Evolutionary conservation across 352 stramenopile species (phyloP).

Genomic region (Saprolegnia diclina): DNA sequence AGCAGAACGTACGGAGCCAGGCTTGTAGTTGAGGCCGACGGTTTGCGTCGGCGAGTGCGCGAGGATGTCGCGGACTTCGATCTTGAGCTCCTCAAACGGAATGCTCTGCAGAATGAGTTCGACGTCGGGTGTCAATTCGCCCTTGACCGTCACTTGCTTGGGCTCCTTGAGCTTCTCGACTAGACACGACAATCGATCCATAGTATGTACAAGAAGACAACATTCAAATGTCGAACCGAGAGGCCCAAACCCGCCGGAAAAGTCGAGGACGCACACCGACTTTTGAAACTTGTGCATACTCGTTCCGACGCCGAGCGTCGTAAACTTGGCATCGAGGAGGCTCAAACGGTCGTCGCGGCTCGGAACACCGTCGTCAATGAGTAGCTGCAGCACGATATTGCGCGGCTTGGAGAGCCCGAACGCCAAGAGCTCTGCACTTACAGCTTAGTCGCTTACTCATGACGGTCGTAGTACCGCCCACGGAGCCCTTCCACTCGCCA

Average conservation of each 20-base stretch:
- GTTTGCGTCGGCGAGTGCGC: slow-evolving; percentile 6
- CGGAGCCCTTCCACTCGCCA: slow-evolving; percentile 26
- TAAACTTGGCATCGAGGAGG: slow-evolving; percentile 23
- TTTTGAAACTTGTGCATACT: slow-evolving; percentile 27
- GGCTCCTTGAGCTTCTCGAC: slow-evolving; percentile 22
- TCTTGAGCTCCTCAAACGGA: slow-evolving; percentile 28
- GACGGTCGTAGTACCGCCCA: slow-evolving; percentile 13
- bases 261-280: slow-evolving; percentile 24
- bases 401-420: slow-evolving; percentile 21
- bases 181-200: not conserved
- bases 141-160: slow-evolving; percentile 14
- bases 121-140: slow-evolving; percentile 24
- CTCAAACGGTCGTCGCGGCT: slow-evolving; percentile 20
- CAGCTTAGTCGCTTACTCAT: not conserved
- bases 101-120: slow-evolving; percentile 26
- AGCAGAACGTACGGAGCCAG: slow-evolving; percentile 6
- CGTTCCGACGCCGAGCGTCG: slow-evolving; percentile 6
- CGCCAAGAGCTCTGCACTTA: slow-evolving; percentile 16
- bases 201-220: not conserved
- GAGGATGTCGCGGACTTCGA: slow-evolving; percentile 25
- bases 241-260: slow-evolving; percentile 23
- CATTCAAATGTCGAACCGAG: slow-evolving; percentile 3
- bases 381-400: slow-evolving; percentile 26
- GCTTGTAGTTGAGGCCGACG: slow-evolving; percentile 26
- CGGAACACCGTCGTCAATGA: slow-evolving; percentile 23